phyloP scores from a whole-genome alignment of 2,329 filamentous ascomycete species.

The Neofusicoccum laricinum region DNA sequence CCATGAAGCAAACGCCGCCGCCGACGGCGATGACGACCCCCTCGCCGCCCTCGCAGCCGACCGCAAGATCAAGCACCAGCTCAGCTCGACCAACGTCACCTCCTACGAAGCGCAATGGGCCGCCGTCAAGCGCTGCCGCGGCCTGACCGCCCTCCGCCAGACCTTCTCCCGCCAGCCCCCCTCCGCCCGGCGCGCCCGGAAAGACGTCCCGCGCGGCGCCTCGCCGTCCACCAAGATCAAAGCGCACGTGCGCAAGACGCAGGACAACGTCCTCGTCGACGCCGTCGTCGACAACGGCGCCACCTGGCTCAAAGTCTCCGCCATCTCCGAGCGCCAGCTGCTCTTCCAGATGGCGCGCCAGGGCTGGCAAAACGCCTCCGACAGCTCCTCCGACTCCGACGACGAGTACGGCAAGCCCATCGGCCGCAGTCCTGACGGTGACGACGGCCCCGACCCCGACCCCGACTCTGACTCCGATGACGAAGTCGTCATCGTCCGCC shows the following conservation, averaged over 20 bases:
- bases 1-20: neutral
- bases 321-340: conserved; percentile 61
- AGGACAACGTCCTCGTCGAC: conserved; percentile 59
- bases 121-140: conserved; percentile 56
- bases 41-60: conserved; percentile 18
- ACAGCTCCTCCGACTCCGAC: conserved; percentile 47
- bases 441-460: conserved; percentile 50
- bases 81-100: conserved; percentile 64
- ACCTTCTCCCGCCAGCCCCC: conserved; percentile 30
- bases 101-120: conserved; percentile 65
- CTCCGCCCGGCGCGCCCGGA: neutral
- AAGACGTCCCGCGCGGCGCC: neutral
- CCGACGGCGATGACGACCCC: neutral
- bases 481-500: conserved; percentile 58
- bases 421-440: too few species aligned
- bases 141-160: conserved; percentile 54
- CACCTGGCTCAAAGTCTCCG: conserved; percentile 68
- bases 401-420: conserved; percentile 33
- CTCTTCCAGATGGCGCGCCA: conserved; percentile 68
- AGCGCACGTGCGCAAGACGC: conserved; percentile 28
- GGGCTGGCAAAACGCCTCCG: conserved; percentile 57
- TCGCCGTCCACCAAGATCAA: conserved; percentile 3
- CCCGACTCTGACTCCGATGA: conserved; percentile 52
- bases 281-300: conserved; percentile 61
- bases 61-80: conserved; percentile 47